Evolutionary conservation across 768 basidiomycete genomes (phyloP), one percentile per base, ranked within the genome.

Genomic region (Pleurotus ostreatus): DNA sequence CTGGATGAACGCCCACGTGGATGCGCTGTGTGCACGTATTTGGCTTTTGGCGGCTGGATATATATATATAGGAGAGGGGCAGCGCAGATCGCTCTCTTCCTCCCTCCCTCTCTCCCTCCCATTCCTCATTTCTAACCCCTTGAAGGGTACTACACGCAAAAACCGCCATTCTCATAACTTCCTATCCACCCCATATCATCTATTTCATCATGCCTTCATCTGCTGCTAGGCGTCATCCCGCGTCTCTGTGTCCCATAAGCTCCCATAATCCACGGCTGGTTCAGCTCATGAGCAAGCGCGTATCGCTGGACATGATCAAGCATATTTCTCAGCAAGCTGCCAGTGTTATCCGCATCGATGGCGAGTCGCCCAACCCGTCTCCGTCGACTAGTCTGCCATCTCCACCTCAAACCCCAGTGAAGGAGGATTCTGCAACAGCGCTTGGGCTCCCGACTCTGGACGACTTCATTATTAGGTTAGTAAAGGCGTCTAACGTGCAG

Each of bases 401-500:
- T 58, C 53, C 62, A 15, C 48, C 54, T 12, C 39, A 20, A 25
- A 16, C 49, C 1, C 40, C 48, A 30, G 20, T 25, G 39, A 41
- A 53, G 18, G 46, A 47, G 51, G 38, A n/a, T 20, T 22, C 38
- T 53, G 22, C 39, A 20, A 41, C 51, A 13, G 60, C 66, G 65
- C 68, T 49, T 22, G 55, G 66, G 4, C 60, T 77, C 49, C 84
- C 92, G 37, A 79, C 85, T 38, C 76, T 99, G 49, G 83, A 90
- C 62, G 80, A 86, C 54, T 99, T 97, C 70, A 95, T 99, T 68
- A 71, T 81, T 55, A 83, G 84, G 65, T 78, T 98, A 54, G 85
- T 94, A 60, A 77, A 84, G 59, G 79, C 80, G 66, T 90, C 90
- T 41, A 91, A 93, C 65, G 94, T 98, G 47, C 92, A 93, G 69